Conservation (phyloP, 768 basidiomycete species). For the Auricularia sp. region DNA sequence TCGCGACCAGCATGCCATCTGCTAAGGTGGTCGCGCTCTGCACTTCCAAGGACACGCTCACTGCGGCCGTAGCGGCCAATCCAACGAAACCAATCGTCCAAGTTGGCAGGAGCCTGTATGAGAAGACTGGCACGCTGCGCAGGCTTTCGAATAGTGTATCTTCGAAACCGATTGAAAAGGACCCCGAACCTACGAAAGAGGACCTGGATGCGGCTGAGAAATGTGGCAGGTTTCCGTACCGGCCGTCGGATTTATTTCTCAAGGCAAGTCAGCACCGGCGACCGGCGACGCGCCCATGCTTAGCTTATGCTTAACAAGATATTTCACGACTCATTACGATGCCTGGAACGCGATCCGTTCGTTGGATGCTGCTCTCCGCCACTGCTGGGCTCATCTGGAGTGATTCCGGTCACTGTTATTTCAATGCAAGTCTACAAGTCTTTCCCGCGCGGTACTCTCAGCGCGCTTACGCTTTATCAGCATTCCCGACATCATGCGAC, state of each 20-base stretch:
- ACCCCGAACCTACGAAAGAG: constrained; percentile 24
- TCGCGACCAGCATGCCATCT: constrained; percentile 12
- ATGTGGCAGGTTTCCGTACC: constrained; percentile 42
- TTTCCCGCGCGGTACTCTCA: constrained; percentile 5
- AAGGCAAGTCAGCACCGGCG: constrained; percentile 36
- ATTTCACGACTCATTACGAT: constrained; percentile 50
- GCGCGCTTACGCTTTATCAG: constrained; percentile 15
- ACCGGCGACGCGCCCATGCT: constrained; percentile 6
- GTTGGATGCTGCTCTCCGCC: constrained; percentile 51
- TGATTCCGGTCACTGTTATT: constrained; percentile 51
- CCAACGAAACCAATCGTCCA: constrained; percentile 25
- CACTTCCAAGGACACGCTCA: constrained; percentile 28
- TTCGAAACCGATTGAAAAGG: constrained; percentile 12
- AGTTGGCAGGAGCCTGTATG: constrained; percentile 32
- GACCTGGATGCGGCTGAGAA: constrained; percentile 37
- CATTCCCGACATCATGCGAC: constrained; percentile 65
- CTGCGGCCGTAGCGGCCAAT: constrained; percentile 30
- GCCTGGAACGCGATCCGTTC: constrained; percentile 43
- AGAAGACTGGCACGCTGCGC: constrained; percentile 20
- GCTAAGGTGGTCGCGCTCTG: constrained; percentile 24
- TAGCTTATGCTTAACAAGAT: constrained; percentile 29
- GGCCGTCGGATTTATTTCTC: constrained; percentile 51
- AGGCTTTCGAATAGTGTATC: constrained; percentile 13
- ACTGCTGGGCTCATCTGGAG: constrained; percentile 51
- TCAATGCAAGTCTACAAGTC: constrained; percentile 31